Conservation (phyloP, 176 grass and related monocot species). For the Zoysia japonica region DNA sequence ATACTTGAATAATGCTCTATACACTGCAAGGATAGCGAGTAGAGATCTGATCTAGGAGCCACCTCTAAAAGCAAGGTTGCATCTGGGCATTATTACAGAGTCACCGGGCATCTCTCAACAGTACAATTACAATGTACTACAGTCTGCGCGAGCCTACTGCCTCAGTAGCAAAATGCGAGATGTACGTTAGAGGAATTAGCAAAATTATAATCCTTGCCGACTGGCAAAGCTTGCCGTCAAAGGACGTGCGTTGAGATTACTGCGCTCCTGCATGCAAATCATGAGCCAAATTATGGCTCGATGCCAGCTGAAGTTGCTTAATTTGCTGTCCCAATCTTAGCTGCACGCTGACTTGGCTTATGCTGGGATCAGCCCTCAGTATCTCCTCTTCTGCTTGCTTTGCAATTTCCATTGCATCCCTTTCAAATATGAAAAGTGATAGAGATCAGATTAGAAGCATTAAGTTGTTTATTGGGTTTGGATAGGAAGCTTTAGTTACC, state of each 20-base stretch:
- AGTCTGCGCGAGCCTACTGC: conserved; percentile 15
- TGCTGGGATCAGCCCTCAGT: conserved; percentile 59
- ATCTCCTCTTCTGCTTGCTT: conserved; percentile 76
- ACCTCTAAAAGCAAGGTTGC: neutral
- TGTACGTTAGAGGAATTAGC: conserved; percentile 22
- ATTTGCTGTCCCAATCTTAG: conserved; percentile 74
- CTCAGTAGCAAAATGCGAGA: conserved; percentile 26
- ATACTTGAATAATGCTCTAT: neutral
- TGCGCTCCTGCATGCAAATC: conserved; percentile 23
- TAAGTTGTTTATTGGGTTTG: neutral
- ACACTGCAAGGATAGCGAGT: neutral
- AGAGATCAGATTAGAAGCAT: conserved; percentile 7
- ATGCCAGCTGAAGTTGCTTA: conserved; percentile 49
- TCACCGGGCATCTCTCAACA: neutral
- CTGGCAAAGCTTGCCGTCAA: neutral
- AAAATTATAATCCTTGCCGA: conserved; percentile 12
- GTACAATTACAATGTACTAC: conserved; percentile 2
- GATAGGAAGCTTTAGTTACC: conserved; percentile 51
- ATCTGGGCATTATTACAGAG: conserved; percentile 26
- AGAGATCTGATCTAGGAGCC: neutral
- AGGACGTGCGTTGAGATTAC: neutral
- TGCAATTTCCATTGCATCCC: conserved; percentile 83
- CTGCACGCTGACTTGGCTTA: conserved; percentile 87
- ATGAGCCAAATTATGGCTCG: conserved; percentile 4
- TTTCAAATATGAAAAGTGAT: conserved; percentile 41